Conservation (phyloP, 306 rosid genomes). For the Prunus persica region Prunus_persica_NCBIv2 NC_034011.1:6070001-6070500, state of each 20-base stretch:
- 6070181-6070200: not conserved
- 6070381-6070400: too few species aligned
- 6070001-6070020: slow-evolving; percentile 92
- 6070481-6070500: not conserved
- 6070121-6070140: slow-evolving; percentile 9
- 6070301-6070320: not conserved
- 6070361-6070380: too few species aligned
- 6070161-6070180: not conserved
- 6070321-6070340: too few species aligned
- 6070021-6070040: slow-evolving; percentile 65
- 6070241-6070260: not conserved
- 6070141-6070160: not conserved
- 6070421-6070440: not conserved
- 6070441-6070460: not conserved
- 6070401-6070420: not conserved
- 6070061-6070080: slow-evolving; percentile 78
- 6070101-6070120: slow-evolving; percentile 75
- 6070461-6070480: not conserved
- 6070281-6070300: too few species aligned
- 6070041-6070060: slow-evolving; percentile 71
- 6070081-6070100: slow-evolving; percentile 81
- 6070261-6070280: not conserved
- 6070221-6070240: not conserved
- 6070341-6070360: too few species aligned
- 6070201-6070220: not conserved